Evolutionary conservation across 2,329 filamentous ascomycete species (phyloP).

Genomic region (Beauveria medogensis): DNA sequence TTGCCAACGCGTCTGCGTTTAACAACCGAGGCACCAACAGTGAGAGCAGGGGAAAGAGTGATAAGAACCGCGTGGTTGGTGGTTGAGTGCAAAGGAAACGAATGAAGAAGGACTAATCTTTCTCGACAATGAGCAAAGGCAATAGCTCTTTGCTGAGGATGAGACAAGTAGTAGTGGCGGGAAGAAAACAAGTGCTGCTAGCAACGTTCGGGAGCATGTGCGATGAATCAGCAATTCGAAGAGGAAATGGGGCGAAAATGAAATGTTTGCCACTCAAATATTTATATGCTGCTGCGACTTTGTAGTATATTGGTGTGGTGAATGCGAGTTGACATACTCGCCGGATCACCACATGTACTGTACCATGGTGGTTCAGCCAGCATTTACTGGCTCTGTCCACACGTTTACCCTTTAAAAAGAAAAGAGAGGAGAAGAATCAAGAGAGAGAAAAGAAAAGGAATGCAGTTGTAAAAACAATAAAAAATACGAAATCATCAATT

Average conservation of each 20-base stretch:
- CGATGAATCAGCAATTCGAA: not conserved
- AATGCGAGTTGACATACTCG: too few relatives aligned
- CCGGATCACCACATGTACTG: not conserved
- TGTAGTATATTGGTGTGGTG: too few relatives aligned
- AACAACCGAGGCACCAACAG: not conserved
- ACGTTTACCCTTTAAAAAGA: too few relatives aligned
- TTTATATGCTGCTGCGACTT: not conserved
- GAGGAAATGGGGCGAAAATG: conserved; percentile 3
- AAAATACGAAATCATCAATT: too few relatives aligned
- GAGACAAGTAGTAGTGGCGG: conserved; percentile 9
- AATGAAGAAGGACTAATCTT: conserved; percentile 1
- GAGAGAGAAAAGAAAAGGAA: not conserved
- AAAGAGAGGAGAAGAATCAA: too few relatives aligned
- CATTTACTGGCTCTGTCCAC: too few relatives aligned
- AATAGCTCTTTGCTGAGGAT: conserved; percentile 3
- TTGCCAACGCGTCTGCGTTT: not conserved
- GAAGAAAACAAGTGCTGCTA: conserved; percentile 1
- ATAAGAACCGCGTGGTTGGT: conserved; percentile 10
- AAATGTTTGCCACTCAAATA: not conserved
- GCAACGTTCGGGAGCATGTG: conserved; percentile 3
- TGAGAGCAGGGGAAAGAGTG: conserved; percentile 3
- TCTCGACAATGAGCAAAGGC: not conserved
- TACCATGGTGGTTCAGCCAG: not conserved
- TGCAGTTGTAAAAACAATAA: not conserved
- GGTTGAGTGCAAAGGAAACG: conserved; percentile 9